Conservation (phyloP, 306 rosid species). For the Dryas drummondii region DNA sequence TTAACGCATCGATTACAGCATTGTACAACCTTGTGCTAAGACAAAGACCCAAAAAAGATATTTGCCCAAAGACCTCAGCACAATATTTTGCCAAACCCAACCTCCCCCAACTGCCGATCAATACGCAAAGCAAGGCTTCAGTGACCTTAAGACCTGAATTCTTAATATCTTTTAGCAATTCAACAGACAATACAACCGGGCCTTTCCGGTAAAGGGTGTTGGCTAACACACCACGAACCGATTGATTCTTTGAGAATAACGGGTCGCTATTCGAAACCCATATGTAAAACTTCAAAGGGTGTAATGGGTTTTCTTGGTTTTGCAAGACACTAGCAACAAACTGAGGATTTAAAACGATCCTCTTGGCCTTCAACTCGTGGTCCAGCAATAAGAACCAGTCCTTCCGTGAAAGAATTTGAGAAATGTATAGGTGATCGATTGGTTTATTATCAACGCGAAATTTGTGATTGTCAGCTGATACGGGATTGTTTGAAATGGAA, state of each 20-base stretch:
- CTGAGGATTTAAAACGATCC: slow-evolving; percentile 44
- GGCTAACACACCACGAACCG: slow-evolving; percentile 49
- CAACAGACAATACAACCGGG: slow-evolving; percentile 60
- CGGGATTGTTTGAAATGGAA: slow-evolving; percentile 12
- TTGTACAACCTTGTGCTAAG: slow-evolving; percentile 78
- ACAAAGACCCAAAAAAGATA: slow-evolving; percentile 56
- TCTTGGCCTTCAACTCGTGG: slow-evolving; percentile 49
- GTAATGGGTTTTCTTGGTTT: slow-evolving; percentile 59
- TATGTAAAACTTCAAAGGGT: slow-evolving; percentile 53
- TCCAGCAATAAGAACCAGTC: slow-evolving; percentile 64
- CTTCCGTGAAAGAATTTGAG: slow-evolving; percentile 49
- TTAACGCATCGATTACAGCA: slow-evolving; percentile 78
- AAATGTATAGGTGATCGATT: slow-evolving; percentile 49
- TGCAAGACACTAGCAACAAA: slow-evolving; percentile 52
- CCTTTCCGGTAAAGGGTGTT: slow-evolving; percentile 47
- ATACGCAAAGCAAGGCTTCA: slow-evolving; percentile 57
- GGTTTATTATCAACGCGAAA: slow-evolving; percentile 2
- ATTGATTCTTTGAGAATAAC: slow-evolving; percentile 34
- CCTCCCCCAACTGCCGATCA: slow-evolving; percentile 85
- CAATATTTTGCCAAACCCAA: slow-evolving; percentile 77
- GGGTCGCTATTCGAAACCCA: slow-evolving; percentile 66
- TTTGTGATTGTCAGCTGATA: slow-evolving; percentile 13
- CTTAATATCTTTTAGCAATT: slow-evolving; percentile 53
- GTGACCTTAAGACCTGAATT: slow-evolving; percentile 50
- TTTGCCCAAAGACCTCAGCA: slow-evolving; percentile 62